These are phyloP conservation scores for Cryptosporidium xiaoi DNA, from an alignment of 169 alveolate species.

Conservation along the genomic window DNA sequence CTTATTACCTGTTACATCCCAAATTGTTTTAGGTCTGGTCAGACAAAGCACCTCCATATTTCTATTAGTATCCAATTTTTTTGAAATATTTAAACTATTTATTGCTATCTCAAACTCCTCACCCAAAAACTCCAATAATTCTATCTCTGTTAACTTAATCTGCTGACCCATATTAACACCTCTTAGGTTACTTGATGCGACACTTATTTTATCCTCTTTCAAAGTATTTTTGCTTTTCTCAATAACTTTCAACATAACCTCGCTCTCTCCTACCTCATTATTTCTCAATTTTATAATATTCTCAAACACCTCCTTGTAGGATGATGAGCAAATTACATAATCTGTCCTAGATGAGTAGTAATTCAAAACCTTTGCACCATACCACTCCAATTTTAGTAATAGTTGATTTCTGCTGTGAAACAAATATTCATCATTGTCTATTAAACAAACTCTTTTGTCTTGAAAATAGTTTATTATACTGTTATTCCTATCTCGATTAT, in stretches of 20 bases:
- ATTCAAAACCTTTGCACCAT: conserved; percentile 48
- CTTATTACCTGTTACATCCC: conserved; percentile 61
- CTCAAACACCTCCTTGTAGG: conserved; percentile 19
- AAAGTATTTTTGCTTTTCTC: no score
- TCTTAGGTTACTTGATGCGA: conserved; percentile 5
- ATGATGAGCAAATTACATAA: conserved; percentile 51
- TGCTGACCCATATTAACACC: conserved; percentile 51
- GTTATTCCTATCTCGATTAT: background rate
- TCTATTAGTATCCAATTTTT: background rate
- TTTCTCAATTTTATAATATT: background rate
- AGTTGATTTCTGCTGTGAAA: conserved; percentile 57
- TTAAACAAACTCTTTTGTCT: conserved; percentile 32
- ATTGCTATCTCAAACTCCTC: conserved; percentile 49
- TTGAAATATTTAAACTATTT: conserved; percentile 5
- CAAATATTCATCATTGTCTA: conserved; percentile 43
- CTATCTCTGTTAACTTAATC: conserved; percentile 49
- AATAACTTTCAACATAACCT: no score
- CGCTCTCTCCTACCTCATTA: background rate
- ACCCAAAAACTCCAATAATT: conserved; percentile 37
- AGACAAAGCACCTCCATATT: background rate
- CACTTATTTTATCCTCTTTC: background rate
- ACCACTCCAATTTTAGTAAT: conserved; percentile 45
- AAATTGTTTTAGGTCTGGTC: conserved; percentile 41
- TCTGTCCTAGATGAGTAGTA: conserved; percentile 68
- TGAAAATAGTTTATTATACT: background rate